Percentiles rank a stretch among this genome's conserved stretches.
Conservation (phyloP, 768 basidiomycete species). For the Mycena rebaudengoi region DNA sequence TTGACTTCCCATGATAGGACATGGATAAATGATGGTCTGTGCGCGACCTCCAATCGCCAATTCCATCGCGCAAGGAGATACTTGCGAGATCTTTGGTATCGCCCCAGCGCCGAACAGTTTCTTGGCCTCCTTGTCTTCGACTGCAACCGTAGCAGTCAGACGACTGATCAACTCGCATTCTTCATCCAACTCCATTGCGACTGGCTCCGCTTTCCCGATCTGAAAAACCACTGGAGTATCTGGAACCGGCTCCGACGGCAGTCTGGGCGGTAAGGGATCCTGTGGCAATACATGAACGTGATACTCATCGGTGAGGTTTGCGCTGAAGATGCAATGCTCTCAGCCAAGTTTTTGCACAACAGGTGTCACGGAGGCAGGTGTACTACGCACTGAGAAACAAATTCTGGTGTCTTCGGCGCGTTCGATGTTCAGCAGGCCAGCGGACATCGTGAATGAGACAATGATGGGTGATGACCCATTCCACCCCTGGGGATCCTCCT, state of each 20-base stretch:
- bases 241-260: too few species aligned
- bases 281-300: conserved; percentile 15
- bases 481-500: conserved; percentile 28
- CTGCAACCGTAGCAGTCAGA: conserved; percentile 22
- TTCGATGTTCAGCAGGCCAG: conserved; percentile 21
- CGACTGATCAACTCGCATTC: conserved; percentile 33
- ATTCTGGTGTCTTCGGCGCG: conserved; percentile 3
- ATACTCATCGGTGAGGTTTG: conserved; percentile 4
- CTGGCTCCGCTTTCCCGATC: conserved; percentile 29
- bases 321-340: conserved; percentile 7
- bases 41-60: conserved; percentile 32
- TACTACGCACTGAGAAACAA: conserved; percentile 18
- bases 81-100: conserved; percentile 21
- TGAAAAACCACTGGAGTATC: too few species aligned
- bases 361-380: neutral
- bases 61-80: conserved; percentile 31
- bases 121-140: conserved; percentile 25
- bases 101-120: conserved; percentile 25
- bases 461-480: conserved; percentile 24
- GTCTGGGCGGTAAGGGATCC: conserved; percentile 12
- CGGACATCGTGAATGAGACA: conserved; percentile 27
- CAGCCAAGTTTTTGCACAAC: neutral
- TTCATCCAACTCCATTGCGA: conserved; percentile 33
- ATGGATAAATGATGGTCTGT: neutral
- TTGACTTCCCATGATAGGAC: neutral